Evolutionary conservation across 1,139 yeast species (phyloP).

Genomic region (Sugiyamaella neomexicana): DNA sequence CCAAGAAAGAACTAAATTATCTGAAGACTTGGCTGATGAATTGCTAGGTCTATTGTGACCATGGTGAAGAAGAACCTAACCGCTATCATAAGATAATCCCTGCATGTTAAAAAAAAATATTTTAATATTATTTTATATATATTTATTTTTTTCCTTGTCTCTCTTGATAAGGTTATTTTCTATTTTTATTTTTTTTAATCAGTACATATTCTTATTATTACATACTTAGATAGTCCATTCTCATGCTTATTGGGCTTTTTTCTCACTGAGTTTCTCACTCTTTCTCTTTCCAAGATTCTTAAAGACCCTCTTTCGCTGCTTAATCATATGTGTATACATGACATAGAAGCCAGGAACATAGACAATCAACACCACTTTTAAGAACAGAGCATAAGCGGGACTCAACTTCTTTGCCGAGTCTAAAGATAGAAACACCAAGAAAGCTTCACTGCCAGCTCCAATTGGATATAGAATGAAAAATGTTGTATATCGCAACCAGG

Average conservation of each 20-base stretch:
- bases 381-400: slow-evolving; percentile 52
- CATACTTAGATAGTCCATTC: background rate
- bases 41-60: slow-evolving; percentile 27
- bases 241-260: slow-evolving; percentile 22
- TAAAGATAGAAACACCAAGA: slow-evolving; percentile 66
- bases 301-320: slow-evolving; percentile 56
- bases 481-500: slow-evolving; percentile 77
- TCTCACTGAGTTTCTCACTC: slow-evolving; percentile 23
- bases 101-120: too few relatives aligned
- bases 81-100: background rate
- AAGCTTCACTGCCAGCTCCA: slow-evolving; percentile 84
- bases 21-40: slow-evolving; percentile 35
- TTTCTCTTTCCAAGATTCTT: slow-evolving; percentile 38
- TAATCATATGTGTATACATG: slow-evolving; percentile 83
- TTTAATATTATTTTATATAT: background rate
- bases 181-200: too few relatives aligned
- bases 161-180: too few relatives aligned
- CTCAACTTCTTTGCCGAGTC: slow-evolving; percentile 61
- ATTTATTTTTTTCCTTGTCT: background rate
- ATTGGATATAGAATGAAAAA: slow-evolving; percentile 83
- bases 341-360: slow-evolving; percentile 88
- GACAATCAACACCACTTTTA: slow-evolving; percentile 58
- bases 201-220: background rate
- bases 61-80: background rate
- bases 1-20: slow-evolving; percentile 31